A percentile compares a stretch with the other conserved stretches of the same genome.
Conservation (phyloP, 305 asterid genomes). For the Solanum hybrid region DNA sequence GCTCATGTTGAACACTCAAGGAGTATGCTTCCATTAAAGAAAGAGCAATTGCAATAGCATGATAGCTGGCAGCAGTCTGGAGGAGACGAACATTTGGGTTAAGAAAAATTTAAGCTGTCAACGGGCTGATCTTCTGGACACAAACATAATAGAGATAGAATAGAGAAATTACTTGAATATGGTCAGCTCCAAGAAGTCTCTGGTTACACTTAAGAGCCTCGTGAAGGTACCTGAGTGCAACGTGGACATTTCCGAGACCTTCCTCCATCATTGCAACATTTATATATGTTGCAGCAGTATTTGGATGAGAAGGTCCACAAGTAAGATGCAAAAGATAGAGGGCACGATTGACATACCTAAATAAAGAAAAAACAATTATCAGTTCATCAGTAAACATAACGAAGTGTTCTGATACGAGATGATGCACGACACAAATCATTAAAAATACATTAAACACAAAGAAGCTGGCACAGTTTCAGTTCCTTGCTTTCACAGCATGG, state of each 20-base stretch:
- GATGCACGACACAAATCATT: background rate
- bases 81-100: slow-evolving; percentile 12
- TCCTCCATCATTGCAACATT: slow-evolving; percentile 98
- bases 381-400: background rate
- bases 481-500: background rate
- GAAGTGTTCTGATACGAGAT: background rate
- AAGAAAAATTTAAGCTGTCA: background rate
- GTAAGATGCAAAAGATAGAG: slow-evolving; percentile 83
- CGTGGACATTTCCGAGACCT: slow-evolving; percentile 84
- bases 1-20: slow-evolving; percentile 84
- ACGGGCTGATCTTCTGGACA: background rate
- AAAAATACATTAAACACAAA: background rate
- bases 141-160: background rate
- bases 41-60: slow-evolving; percentile 88
- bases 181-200: slow-evolving; percentile 94
- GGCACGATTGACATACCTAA: slow-evolving; percentile 86
- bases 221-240: slow-evolving; percentile 88
- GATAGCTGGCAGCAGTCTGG: slow-evolving; percentile 93
- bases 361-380: background rate
- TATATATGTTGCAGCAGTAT: slow-evolving; percentile 85
- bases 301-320: slow-evolving; percentile 92
- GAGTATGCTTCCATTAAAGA: slow-evolving; percentile 91
- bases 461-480: background rate
- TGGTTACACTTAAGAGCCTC: slow-evolving; percentile 96
- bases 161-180: slow-evolving; percentile 51